Percentiles rank a stretch among this genome's conserved stretches.
Evolutionary conservation across 2,329 filamentous ascomycete genomes (phyloP).

Genomic region (Rhynchosporium graminicola): DNA sequence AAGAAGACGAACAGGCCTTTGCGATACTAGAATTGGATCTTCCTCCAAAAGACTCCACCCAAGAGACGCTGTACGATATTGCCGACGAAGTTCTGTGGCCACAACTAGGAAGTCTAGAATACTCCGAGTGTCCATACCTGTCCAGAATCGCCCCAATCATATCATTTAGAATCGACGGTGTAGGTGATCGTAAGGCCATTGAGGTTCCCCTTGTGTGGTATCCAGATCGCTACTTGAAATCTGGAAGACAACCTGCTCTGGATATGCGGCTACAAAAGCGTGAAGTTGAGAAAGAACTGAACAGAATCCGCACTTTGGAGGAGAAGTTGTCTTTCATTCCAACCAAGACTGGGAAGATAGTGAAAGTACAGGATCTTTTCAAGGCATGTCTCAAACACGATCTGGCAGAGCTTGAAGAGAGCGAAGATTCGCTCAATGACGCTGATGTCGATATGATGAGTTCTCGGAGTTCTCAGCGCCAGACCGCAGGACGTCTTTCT

Average conservation of each 20-base stretch:
- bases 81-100: slow-evolving; percentile 40
- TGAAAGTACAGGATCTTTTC: slow-evolving; percentile 39
- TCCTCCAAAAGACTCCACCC: slow-evolving; percentile 31
- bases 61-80: slow-evolving; percentile 40
- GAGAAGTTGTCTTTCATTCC: slow-evolving; percentile 34
- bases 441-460: slow-evolving; percentile 21
- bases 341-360: slow-evolving; percentile 29
- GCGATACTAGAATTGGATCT: slow-evolving; percentile 38
- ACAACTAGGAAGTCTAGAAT: slow-evolving; percentile 23
- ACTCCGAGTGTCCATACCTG: slow-evolving; percentile 37
- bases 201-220: slow-evolving; percentile 55
- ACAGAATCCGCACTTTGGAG: slow-evolving; percentile 34
- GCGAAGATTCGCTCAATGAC: slow-evolving; percentile 21
- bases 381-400: slow-evolving; percentile 39
- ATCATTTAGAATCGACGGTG: slow-evolving; percentile 47
- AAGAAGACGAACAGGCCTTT: slow-evolving; percentile 33
- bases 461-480: slow-evolving; percentile 13
- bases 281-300: slow-evolving; percentile 35
- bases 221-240: slow-evolving; percentile 54
- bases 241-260: slow-evolving; percentile 48
- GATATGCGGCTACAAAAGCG: slow-evolving; percentile 43
- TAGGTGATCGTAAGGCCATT: slow-evolving; percentile 47
- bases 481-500: slow-evolving; percentile 31
- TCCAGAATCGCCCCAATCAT: slow-evolving; percentile 50
- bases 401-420: slow-evolving; percentile 26